Percentiles rank a stretch among this genome's conserved stretches.
phyloP scores from a whole-genome alignment of 768 basidiomycete species.

The Lentinula edodes region DNA sequence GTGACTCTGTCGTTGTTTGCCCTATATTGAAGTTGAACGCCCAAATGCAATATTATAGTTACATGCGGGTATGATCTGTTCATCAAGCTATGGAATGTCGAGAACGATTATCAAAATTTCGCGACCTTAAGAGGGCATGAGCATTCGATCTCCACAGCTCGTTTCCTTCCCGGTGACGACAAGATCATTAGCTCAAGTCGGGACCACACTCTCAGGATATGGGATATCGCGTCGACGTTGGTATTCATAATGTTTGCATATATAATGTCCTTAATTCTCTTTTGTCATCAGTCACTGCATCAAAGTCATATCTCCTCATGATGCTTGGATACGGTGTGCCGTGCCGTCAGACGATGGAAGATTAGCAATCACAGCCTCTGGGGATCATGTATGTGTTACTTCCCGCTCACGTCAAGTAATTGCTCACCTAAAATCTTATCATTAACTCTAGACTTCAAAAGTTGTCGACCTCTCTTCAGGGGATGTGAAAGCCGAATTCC shows the following conservation, averaged over 20 bases:
- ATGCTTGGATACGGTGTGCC: conserved; percentile 58
- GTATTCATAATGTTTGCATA: conserved; percentile 13
- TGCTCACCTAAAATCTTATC: not conserved
- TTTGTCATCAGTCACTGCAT: conserved; percentile 49
- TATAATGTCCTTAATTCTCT: not conserved
- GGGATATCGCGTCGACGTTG: conserved; percentile 65
- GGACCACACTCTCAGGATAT: conserved; percentile 63
- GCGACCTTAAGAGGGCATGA: conserved; percentile 57
- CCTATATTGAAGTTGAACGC: not conserved
- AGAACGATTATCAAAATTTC: conserved; percentile 21
- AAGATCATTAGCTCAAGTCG: conserved; percentile 63
- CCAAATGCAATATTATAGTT: conserved; percentile 4
- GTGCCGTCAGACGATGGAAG: conserved; percentile 48
- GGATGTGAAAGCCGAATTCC: conserved; percentile 57
- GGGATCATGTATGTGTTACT: conserved; percentile 51
- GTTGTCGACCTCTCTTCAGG: conserved; percentile 57
- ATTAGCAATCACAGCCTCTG: conserved; percentile 55
- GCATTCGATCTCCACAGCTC: conserved; percentile 63
- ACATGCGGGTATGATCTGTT: conserved; percentile 21
- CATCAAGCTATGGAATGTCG: conserved; percentile 36
- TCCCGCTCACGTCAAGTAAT: not conserved
- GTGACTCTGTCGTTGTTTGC: not conserved
- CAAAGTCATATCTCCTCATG: conserved; percentile 56
- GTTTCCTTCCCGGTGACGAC: conserved; percentile 67
- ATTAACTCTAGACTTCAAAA: conserved; percentile 47